Conservation (phyloP, 2,329 filamentous ascomycete species). For the Cadophora malorum region DNA sequence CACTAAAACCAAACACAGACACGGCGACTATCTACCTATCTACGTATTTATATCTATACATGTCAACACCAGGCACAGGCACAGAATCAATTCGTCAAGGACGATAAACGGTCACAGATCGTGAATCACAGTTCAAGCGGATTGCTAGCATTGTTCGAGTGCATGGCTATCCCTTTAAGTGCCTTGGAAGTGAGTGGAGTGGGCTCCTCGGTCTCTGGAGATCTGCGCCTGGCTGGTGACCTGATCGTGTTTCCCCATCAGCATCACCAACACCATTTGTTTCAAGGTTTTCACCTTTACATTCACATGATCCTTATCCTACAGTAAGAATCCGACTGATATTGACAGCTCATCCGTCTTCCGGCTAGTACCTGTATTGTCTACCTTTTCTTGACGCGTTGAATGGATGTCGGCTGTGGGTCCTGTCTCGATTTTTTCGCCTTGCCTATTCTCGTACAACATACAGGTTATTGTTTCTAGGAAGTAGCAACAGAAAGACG, state of each 20-base stretch:
- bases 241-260: background rate
- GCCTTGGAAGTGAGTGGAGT: background rate
- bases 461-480: too few species aligned
- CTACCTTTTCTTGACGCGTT: background rate
- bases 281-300: background rate
- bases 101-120: background rate
- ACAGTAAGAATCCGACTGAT: background rate
- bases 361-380: background rate
- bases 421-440: too few species aligned
- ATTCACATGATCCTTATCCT: background rate
- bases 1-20: background rate
- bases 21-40: background rate
- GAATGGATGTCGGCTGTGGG: too few species aligned
- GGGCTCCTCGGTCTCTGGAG: background rate
- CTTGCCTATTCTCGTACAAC: too few species aligned
- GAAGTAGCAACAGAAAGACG: too few species aligned
- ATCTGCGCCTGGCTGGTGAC: too few species aligned
- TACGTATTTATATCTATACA: background rate
- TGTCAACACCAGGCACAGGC: slow-evolving; percentile 2
- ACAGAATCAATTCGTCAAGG: background rate
- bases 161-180: background rate
- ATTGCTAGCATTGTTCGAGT: background rate
- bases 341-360: background rate
- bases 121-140: slow-evolving; percentile 1
- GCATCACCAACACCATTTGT: background rate